Percentiles rank a stretch among this genome's conserved stretches.
phyloP scores from a whole-genome alignment of 202 grass and related monocot species.

The Miscanthus sacchariflorus region DNA sequence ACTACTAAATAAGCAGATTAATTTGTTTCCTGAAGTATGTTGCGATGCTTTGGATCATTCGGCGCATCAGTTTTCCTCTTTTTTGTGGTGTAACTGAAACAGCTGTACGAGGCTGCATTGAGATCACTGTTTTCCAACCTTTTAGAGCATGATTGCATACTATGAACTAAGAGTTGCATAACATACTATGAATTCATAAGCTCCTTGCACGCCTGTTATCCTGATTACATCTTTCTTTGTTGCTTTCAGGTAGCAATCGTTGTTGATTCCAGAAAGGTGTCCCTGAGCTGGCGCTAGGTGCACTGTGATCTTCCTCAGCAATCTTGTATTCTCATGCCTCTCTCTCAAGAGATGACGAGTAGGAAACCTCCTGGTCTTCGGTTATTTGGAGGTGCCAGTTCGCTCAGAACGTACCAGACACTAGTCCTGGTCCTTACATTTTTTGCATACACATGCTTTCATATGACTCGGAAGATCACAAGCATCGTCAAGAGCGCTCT shows the following conservation, averaged over 20 bases:
- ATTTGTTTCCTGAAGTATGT: not conserved
- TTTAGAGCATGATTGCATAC: not conserved
- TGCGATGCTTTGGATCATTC: not conserved
- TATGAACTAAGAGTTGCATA: not conserved
- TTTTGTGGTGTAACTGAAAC: not conserved
- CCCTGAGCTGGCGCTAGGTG: constrained; percentile 18
- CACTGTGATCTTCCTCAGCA: not conserved
- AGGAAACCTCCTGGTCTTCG: constrained; percentile 53
- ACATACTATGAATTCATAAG: not conserved
- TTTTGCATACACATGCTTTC: constrained; percentile 77
- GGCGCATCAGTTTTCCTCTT: not conserved
- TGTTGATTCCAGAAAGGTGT: constrained; percentile 11
- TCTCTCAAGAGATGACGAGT: constrained; percentile 27
- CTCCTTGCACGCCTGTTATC: not conserved
- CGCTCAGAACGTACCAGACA: constrained; percentile 54
- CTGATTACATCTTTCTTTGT: constrained; percentile 25
- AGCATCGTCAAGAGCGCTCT: constrained; percentile 87
- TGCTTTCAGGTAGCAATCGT: constrained; percentile 48
- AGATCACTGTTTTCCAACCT: not conserved
- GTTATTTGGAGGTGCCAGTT: constrained; percentile 40
- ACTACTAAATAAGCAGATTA: not conserved
- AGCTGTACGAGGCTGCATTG: not conserved
- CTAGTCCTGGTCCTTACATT: constrained; percentile 86
- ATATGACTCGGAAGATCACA: constrained; percentile 77
- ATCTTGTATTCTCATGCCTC: constrained; percentile 45